phyloP scores from a whole-genome alignment of 345 rosid species.

The Brassica carinata region DNA sequence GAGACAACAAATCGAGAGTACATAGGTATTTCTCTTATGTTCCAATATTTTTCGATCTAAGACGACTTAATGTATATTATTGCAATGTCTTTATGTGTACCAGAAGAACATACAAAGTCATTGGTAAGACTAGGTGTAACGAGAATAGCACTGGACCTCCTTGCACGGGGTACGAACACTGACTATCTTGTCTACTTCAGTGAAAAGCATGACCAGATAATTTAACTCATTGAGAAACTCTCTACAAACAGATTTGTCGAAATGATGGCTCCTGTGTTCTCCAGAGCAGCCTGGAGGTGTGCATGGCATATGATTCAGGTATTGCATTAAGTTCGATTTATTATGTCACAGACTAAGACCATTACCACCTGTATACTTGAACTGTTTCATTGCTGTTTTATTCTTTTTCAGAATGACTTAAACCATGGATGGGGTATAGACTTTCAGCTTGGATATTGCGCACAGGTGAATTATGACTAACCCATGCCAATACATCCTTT shows the following conservation, averaged over 20 bases:
- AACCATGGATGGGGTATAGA: conserved; percentile 80
- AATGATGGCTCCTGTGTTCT: conserved; percentile 93
- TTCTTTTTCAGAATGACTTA: conserved; percentile 65
- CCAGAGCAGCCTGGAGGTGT: conserved; percentile 80
- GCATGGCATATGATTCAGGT: conserved; percentile 90
- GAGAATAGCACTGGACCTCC: conserved; percentile 57
- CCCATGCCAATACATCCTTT: not conserved
- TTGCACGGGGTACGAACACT: conserved; percentile 52
- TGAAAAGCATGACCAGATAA: not conserved
- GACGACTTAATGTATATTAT: not conserved
- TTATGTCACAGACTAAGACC: conserved; percentile 8
- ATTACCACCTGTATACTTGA: not conserved
- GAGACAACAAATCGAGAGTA: conserved; percentile 51
- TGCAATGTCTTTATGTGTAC: conserved; percentile 5
- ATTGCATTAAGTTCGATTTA: not conserved
- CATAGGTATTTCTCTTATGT: conserved; percentile 55
- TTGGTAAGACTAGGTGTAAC: conserved; percentile 45
- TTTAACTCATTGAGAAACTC: conserved; percentile 3
- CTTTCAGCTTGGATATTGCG: conserved; percentile 77
- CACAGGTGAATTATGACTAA: conserved; percentile 52
- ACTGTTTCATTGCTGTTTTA: not conserved
- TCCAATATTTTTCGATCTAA: not conserved
- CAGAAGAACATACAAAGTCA: conserved; percentile 49
- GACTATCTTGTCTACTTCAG: not conserved
- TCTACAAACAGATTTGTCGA: conserved; percentile 65